Evolutionary conservation across 2,329 filamentous ascomycete genomes (phyloP), one percentile per base, ranked within the genome.

Genomic region (Fusarium sp.): DNA sequence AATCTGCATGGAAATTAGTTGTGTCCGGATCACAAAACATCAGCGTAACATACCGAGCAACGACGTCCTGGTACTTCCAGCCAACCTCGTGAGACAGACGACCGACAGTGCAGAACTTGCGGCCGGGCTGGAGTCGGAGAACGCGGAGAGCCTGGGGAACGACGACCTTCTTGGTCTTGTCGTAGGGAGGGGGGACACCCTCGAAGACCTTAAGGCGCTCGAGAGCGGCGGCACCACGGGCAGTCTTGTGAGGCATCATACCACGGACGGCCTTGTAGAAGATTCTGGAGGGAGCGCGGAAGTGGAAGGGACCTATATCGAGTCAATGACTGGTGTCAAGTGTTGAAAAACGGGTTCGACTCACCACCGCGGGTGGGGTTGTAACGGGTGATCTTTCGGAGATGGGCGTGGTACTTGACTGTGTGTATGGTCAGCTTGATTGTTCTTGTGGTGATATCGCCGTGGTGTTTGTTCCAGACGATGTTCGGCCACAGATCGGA

Each of bases 381-480:
- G 92, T 91, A 99, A 85, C 96, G 93, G 83, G 96, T 99, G 87
- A 96, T 96, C 92, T 99, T 99, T 89, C 96, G 94, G 81, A 99
- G 92, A 89, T 98, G 98, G 85, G 96, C 93, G 84, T 96, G 93
- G 92, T 99, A 99, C 93, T 99, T 99, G 86, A 99, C 96, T 99
- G 82, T 87, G 75, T 74, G 17, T 70, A 59, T 72, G 75, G 81
- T 90, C 79, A 90, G 87, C 73, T 68, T 71, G 35, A n/a, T 27
- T 62, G 45, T 55, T 58, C 41, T 49, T 27, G 32, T 10, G 47
- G 47, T 27, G 35, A 17, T 43, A 62, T 68, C 55, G 55, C 39
- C 41, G 32, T 54, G 64, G 52, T 65, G 32, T 57, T 61, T 66
- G 56, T 45, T 55, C 65, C 71, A 32, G 41, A 53, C 22, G 47